Conservation (phyloP, 2,329 filamentous ascomycete genomes). For the Sclerotinia borealis region DNA sequence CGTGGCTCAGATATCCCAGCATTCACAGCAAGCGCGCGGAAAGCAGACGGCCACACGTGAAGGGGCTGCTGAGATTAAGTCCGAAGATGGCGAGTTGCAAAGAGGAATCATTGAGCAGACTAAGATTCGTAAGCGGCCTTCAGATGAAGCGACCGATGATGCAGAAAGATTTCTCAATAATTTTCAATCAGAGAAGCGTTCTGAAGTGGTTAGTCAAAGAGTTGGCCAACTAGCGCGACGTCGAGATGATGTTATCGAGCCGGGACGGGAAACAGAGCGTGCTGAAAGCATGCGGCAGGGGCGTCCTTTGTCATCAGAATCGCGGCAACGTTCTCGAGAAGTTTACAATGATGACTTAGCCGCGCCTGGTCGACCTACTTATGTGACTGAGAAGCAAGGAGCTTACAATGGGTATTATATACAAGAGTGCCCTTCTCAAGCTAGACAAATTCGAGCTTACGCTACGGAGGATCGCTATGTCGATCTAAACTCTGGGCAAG, state of each 20-base stretch:
- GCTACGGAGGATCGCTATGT: constrained; percentile 27
- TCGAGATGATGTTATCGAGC: constrained; percentile 13
- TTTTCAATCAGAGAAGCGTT: constrained; percentile 27
- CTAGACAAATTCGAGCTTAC: constrained; percentile 21
- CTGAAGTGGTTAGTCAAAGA: background rate
- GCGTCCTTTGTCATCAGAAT: constrained; percentile 17
- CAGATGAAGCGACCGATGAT: constrained; percentile 31
- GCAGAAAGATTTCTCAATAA: constrained; percentile 36
- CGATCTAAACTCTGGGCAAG: constrained; percentile 16
- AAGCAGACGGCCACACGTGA: constrained; percentile 16
- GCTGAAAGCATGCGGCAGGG: constrained; percentile 13
- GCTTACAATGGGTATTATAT: constrained; percentile 17
- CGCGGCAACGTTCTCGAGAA: constrained; percentile 17
- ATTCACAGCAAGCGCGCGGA: constrained; percentile 24
- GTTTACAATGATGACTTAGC: constrained; percentile 17
- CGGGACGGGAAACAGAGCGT: constrained; percentile 19
- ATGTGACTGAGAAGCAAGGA: constrained; percentile 13
- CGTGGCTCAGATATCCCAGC: constrained; percentile 28
- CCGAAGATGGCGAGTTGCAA: constrained; percentile 35
- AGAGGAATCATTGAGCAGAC: constrained; percentile 12
- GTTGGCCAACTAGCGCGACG: constrained; percentile 14
- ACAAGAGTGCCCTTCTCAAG: constrained; percentile 18
- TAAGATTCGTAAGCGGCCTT: constrained; percentile 8
- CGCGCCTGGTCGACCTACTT: constrained; percentile 12
- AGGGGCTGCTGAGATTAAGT: constrained; percentile 29